Evolutionary conservation across 495 filamentous ascomycete species (phyloP), one percentile per base, ranked within the genome.

Genomic region (Penicillium daleae): DNA sequence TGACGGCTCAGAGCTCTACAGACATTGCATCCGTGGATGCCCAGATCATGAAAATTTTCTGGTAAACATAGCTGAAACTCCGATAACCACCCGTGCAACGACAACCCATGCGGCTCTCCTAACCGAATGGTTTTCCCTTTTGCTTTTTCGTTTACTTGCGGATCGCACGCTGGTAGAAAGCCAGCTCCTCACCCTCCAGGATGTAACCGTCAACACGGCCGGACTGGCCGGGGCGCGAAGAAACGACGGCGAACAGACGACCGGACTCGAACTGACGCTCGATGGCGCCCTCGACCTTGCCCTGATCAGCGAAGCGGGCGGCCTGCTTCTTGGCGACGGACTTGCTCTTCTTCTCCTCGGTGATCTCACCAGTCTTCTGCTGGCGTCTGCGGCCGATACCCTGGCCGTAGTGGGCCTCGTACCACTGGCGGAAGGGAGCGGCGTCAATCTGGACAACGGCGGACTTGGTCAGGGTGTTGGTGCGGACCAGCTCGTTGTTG

Each of bases 401-500:
- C 79, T 90, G 85, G 74, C 95, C 95, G 84, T 99, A 99, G 89
- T 99, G 96, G 63, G 95, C 92, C 87, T 99, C 95, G 80, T 96
- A 99, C 95, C 95, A 99, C 85, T 98, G 96, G 76, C 95, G 85
- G 91, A 99, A 99, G 66, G 95, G 95, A 55, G 93, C 92, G 66
- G 96, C 96, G 81, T 99, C 95, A 83, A 99, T 85, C 85, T 98
- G 96, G 78, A 99, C 92, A 70, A 99, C 91, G 82, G 95, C 93
- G 70, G 93, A 91, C 85, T 92, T 96, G 85, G 95, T 99, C 78
- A 99, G 86, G 84, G 95, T 97, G 87, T 99, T 99, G 80, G 95
- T 99, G 75, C 95, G 96, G 85, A 99, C 92, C 72, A 99, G 86
- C 82, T 99, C 95, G 90, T 99, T 99, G 92, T 99, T 99, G 78